Percentiles rank a stretch among this genome's conserved stretches.
Conservation (phyloP, 1,284 basidiomycete genomes). For the Bondarzewia mesenterica region DNA sequence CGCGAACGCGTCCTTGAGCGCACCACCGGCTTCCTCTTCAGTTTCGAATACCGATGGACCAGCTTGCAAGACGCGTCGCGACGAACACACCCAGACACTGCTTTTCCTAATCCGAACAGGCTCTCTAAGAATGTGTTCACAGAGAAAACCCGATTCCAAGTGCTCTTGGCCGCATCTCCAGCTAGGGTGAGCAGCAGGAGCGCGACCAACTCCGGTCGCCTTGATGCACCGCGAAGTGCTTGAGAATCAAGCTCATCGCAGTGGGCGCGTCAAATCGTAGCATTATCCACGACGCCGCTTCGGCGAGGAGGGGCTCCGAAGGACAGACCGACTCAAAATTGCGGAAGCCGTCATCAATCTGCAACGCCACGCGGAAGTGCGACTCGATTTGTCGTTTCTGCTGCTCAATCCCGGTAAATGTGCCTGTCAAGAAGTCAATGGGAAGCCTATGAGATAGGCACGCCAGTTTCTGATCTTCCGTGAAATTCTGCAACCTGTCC, state of each 20-base stretch:
- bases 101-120: no score
- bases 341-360: slow-evolving; percentile 12
- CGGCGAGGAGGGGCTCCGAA: slow-evolving; percentile 18
- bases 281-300: slow-evolving; percentile 13
- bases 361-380: slow-evolving; percentile 22
- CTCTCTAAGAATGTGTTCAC: no score
- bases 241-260: slow-evolving; percentile 3
- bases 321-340: slow-evolving; percentile 15
- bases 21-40: not conserved
- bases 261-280: not conserved
- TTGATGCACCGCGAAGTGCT: slow-evolving; percentile 5
- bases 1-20: slow-evolving; percentile 11
- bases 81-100: no score
- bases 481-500: not conserved
- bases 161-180: slow-evolving; percentile 4
- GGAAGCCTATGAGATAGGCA: slow-evolving; percentile 21
- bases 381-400: slow-evolving; percentile 14
- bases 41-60: not conserved
- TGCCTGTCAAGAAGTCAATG: slow-evolving; percentile 19
- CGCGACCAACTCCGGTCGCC: slow-evolving; percentile 8
- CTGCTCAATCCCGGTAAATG: slow-evolving; percentile 1
- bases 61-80: not conserved
- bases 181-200: slow-evolving; percentile 11
- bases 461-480: slow-evolving; percentile 13
- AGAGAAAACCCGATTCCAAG: no score